Evolutionary conservation across 768 basidiomycete genomes (phyloP), one percentile per base, ranked within the genome.

Genomic region (Lanmaoa rubissima): DNA sequence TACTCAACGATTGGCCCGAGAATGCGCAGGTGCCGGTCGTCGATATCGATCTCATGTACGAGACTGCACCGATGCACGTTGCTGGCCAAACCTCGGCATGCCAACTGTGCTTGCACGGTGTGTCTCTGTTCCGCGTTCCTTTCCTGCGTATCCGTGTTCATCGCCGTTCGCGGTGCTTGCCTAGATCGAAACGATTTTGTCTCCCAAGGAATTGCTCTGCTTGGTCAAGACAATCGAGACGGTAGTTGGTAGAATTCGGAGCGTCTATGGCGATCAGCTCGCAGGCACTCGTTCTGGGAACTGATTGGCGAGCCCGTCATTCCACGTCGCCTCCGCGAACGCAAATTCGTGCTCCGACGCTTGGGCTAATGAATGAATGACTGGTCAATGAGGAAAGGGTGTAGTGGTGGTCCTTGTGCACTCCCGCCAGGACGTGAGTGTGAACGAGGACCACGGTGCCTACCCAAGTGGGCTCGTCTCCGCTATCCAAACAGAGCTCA

Each of bases 31-130:
- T 79, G 2, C 66, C 65, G 16, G 76, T 96, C 31, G 71, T 86
- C 21, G 80, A 91, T 63, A 94, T 92, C 1, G 94, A 92, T 67
- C 91, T 94, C 73, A 68, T 98, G 75, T 98, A 98, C 68, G 90
- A 98, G 72, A 94, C 89, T n/a, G 79, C 87, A 13, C 92, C 95
- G 1, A 98, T 98, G 96, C 98, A 98, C 69, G 87, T 96, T 41
- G 83, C 82, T 10, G 88, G 96, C 55, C 97, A 98, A 8, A 69
- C 88, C 87, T 13, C 75, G 78, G 40, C 98, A 97, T 73, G 80
- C 90, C 57, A 99, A 98, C 65, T 90, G 91, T 61, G 92, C 91
- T n/a, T 90, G 93, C 58, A 75, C 93, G 72, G 95, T 96, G 59
- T 55, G 90, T 78, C 45, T 45, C 12, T 40, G 11, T 1, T 10